Evolutionary conservation across 805 yeast genomes (phyloP).

Genomic region (Cyberlindnera suaveolens): DNA sequence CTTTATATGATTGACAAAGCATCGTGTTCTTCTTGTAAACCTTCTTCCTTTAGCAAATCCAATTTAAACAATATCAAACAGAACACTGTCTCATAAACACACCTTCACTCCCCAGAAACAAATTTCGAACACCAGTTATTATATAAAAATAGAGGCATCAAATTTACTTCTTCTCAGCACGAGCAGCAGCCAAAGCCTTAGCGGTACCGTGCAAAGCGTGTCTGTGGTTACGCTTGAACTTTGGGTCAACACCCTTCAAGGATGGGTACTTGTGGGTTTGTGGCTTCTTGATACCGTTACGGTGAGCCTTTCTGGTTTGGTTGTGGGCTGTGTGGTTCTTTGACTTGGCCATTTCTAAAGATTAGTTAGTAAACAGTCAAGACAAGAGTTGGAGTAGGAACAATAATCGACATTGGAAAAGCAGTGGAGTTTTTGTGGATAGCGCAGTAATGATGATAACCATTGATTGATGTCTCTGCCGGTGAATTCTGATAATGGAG

Average conservation of each 20-base stretch:
- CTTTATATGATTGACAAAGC: not conserved
- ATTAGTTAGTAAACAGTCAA: not conserved
- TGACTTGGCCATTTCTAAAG: constrained; percentile 84
- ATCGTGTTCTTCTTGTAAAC: not conserved
- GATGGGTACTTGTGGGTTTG: constrained; percentile 97
- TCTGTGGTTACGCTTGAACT: constrained; percentile 99
- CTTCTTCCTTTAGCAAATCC: not conserved
- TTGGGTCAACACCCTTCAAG: constrained; percentile 97
- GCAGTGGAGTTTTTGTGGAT: not conserved
- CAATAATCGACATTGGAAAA: constrained; percentile 4
- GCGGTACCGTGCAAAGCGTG: constrained; percentile 97
- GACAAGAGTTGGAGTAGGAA: not conserved
- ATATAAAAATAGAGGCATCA: not conserved
- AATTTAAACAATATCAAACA: not conserved
- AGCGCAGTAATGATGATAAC: not conserved
- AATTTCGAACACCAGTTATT: not conserved
- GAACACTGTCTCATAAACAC: not conserved
- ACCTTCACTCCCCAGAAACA: not conserved
- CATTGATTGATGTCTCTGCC: not conserved
- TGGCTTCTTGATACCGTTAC: constrained; percentile 99
- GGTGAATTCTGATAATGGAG: too few relatives aligned
- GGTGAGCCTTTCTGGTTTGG: constrained; percentile 99
- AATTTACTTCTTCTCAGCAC: constrained; percentile 41
- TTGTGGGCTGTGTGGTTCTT: constrained; percentile 99
- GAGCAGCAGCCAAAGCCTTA: constrained; percentile 83